Evolutionary conservation across 805 yeast genomes (phyloP).

Genomic region (Ogataea philodendri): DNA sequence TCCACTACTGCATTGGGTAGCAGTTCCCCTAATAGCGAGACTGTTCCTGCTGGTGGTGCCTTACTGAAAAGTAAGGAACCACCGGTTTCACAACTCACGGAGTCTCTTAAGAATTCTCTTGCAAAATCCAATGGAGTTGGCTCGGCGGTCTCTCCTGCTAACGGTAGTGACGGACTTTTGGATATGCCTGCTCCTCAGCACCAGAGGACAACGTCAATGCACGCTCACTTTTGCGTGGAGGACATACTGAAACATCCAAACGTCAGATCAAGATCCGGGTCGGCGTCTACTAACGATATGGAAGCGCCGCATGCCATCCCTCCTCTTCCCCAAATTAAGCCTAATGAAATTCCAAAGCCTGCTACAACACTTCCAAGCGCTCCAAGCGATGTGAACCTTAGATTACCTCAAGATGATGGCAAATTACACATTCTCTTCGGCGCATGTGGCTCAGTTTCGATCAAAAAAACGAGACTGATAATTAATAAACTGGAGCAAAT

Average conservation of each 20-base stretch:
- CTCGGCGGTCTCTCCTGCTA: background rate
- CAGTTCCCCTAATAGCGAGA: slow-evolving; percentile 16
- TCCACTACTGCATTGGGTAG: slow-evolving; percentile 1
- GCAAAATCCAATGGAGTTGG: slow-evolving; percentile 3
- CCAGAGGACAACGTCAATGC: slow-evolving; percentile 61
- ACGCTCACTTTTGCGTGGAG: slow-evolving; percentile 75
- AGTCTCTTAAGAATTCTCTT: slow-evolving; percentile 19
- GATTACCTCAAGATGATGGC: slow-evolving; percentile 51
- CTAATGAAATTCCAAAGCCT: slow-evolving; percentile 5
- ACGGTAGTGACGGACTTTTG: slow-evolving; percentile 6
- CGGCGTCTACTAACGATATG: slow-evolving; percentile 31
- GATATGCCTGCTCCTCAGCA: slow-evolving; percentile 30
- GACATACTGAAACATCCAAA: slow-evolving; percentile 57
- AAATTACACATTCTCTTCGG: slow-evolving; percentile 55
- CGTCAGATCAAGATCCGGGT: slow-evolving; percentile 35
- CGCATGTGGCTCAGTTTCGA: slow-evolving; percentile 56
- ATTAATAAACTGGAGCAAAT: slow-evolving; percentile 51
- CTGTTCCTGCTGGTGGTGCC: slow-evolving; percentile 26
- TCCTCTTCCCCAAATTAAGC: slow-evolving; percentile 10
- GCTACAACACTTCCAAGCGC: slow-evolving; percentile 5
- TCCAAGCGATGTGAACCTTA: slow-evolving; percentile 31
- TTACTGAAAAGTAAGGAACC: slow-evolving; percentile 32
- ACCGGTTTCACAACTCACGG: slow-evolving; percentile 25
- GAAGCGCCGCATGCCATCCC: slow-evolving; percentile 15
- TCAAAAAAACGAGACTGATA: slow-evolving; percentile 51